Evolutionary conservation across 768 basidiomycete genomes (phyloP).

Genomic region (Mycena floridula): DNA sequence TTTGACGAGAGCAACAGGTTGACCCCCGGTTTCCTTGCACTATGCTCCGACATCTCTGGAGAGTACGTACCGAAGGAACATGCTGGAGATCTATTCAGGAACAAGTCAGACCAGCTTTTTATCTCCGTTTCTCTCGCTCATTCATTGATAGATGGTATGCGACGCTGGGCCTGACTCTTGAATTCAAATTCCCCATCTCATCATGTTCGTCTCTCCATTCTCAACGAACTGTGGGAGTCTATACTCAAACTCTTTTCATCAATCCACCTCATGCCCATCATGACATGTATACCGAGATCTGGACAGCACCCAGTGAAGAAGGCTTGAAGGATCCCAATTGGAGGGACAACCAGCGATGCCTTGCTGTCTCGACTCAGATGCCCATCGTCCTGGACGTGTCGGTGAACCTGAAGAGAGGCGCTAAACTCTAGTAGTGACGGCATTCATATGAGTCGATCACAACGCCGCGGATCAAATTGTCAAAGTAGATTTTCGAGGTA

Average conservation of each 20-base stretch:
- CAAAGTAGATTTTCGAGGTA: too few relatives aligned
- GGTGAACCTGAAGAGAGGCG: too few relatives aligned
- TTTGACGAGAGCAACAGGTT: background rate
- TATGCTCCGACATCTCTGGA: slow-evolving; percentile 1
- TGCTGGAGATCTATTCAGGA: too few relatives aligned
- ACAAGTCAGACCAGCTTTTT: too few relatives aligned
- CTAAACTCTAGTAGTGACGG: too few relatives aligned
- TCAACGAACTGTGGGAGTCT: slow-evolving; percentile 50
- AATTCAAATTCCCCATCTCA: slow-evolving; percentile 59
- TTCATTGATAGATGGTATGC: slow-evolving; percentile 46
- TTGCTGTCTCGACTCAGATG: slow-evolving; percentile 60
- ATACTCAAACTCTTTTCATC: slow-evolving; percentile 44
- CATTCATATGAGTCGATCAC: too few relatives aligned
- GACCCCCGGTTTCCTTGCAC: slow-evolving; percentile 15
- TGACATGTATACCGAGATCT: slow-evolving; percentile 54
- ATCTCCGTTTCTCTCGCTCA: background rate
- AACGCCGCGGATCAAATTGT: too few relatives aligned
- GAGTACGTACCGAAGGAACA: too few relatives aligned
- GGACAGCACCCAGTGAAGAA: slow-evolving; percentile 56
- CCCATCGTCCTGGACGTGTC: background rate
- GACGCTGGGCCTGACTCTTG: slow-evolving; percentile 52
- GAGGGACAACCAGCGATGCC: slow-evolving; percentile 59
- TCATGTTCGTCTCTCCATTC: slow-evolving; percentile 32
- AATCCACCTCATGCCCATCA: slow-evolving; percentile 51
- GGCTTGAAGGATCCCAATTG: slow-evolving; percentile 38